A percentile compares a stretch with the other conserved stretches of the same genome.
Conservation (phyloP, 768 basidiomycete species). For the Tulasnella calospora region DNA sequence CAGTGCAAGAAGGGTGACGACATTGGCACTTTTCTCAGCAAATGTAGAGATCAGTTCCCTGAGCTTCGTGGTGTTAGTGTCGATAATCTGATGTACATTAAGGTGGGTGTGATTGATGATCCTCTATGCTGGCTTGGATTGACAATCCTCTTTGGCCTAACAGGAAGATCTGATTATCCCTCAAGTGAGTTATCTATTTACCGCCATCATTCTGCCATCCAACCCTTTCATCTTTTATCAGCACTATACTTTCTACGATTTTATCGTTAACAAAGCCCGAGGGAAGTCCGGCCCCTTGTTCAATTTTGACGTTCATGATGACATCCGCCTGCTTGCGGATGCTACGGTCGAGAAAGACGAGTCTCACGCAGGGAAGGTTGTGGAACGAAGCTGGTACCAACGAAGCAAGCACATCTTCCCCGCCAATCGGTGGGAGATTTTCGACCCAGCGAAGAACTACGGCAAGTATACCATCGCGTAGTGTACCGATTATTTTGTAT, state of each 20-base stretch:
- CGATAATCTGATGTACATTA: constrained; percentile 98
- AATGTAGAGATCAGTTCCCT: constrained; percentile 87
- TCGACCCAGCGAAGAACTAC: constrained; percentile 90
- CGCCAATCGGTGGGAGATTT: constrained; percentile 95
- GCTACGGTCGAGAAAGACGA: constrained; percentile 97
- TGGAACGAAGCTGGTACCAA: constrained; percentile 92
- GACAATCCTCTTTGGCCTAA: not conserved
- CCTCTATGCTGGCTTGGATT: not conserved
- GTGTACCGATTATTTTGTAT: not conserved
- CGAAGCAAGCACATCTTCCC: constrained; percentile 98
- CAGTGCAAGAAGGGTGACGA: constrained; percentile 98
- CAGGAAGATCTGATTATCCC: constrained; percentile 98
- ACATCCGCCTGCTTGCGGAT: constrained; percentile 88
- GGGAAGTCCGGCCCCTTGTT: constrained; percentile 98
- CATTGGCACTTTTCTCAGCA: constrained; percentile 81
- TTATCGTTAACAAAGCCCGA: constrained; percentile 95
- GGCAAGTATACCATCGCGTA: constrained; percentile 79
- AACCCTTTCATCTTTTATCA: constrained; percentile 35
- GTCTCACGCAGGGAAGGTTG: constrained; percentile 93
- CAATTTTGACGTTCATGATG: constrained; percentile 98
- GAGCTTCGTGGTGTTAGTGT: constrained; percentile 85
- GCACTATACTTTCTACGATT: constrained; percentile 98
- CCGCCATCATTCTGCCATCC: not conserved
- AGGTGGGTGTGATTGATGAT: constrained; percentile 50
- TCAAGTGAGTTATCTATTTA: constrained; percentile 53